phyloP scores from a whole-genome alignment of 2,329 filamentous ascomycete genomes.

The Colletotrichum agaves region DNA sequence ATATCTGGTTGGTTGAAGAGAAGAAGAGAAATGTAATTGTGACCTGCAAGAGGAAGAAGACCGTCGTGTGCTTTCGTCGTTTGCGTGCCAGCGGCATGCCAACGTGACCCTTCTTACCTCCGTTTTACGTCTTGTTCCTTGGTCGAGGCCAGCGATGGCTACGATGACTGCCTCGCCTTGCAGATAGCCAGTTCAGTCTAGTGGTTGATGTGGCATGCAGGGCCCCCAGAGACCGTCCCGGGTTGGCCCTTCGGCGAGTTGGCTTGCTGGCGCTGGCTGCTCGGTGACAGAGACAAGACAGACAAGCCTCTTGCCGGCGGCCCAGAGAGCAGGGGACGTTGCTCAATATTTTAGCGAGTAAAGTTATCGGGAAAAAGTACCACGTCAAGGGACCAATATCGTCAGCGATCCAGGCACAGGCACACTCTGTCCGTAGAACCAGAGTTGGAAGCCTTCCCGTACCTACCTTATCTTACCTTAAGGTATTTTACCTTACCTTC shows the following conservation, averaged over 20 bases:
- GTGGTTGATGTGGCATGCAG: constrained; percentile 17
- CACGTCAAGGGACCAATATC: constrained; percentile 1
- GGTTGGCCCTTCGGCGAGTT: constrained; percentile 13
- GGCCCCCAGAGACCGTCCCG: background rate
- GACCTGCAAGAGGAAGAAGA: constrained; percentile 7
- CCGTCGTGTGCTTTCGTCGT: constrained; percentile 34
- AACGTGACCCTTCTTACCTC: constrained; percentile 26
- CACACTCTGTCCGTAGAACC: background rate
- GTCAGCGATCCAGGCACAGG: background rate
- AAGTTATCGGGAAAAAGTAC: background rate
- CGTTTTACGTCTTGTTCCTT: constrained; percentile 1
- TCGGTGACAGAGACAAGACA: constrained; percentile 21
- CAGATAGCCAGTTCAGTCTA: constrained; percentile 17
- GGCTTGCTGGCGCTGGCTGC: constrained; percentile 26
- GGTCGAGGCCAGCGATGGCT: constrained; percentile 11
- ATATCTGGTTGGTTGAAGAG: constrained; percentile 5
- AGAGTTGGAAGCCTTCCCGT: background rate
- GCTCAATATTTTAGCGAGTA: constrained; percentile 10
- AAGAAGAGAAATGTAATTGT: constrained; percentile 25
- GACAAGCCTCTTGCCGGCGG: constrained; percentile 19
- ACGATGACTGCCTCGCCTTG: constrained; percentile 29
- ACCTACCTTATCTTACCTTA: no score
- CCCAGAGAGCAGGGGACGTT: background rate
- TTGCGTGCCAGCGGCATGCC: constrained; percentile 31
- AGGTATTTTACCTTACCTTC: no score